Percentiles rank a stretch among this genome's conserved stretches.
phyloP scores from a whole-genome alignment of 768 basidiomycete genomes.

The Mycena polygramma region DNA sequence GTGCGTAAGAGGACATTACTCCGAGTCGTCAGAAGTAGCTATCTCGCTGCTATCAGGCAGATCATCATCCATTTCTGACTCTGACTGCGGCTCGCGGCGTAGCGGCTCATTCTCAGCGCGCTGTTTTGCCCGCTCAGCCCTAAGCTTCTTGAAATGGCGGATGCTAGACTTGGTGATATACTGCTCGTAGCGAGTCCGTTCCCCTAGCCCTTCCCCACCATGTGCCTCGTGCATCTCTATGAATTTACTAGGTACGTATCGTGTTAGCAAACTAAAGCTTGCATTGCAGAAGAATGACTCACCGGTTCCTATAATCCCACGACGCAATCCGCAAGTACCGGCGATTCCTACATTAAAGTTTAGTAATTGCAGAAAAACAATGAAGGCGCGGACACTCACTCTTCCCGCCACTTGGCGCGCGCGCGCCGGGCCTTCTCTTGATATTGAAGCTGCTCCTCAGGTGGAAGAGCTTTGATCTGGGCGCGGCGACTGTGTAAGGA shows the following conservation, averaged over 20 bases:
- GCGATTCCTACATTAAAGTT: background rate
- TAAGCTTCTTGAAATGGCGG: background rate
- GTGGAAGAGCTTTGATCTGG: background rate
- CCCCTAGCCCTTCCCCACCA: no score
- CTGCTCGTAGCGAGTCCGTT: background rate
- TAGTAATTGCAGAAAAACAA: no score
- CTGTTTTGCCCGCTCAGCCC: background rate
- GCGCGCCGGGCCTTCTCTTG: background rate
- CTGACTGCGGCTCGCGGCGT: no score
- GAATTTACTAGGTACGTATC: no score
- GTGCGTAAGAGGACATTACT: no score
- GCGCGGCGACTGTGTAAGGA: background rate
- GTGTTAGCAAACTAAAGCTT: no score
- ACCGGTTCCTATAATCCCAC: constrained; percentile 1
- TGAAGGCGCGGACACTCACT: background rate
- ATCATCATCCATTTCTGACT: no score
- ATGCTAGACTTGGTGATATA: background rate
- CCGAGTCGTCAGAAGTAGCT: background rate
- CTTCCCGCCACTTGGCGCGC: background rate
- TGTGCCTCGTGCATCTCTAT: no score
- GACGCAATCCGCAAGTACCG: background rate
- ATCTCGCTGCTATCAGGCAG: background rate
- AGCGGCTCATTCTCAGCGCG: no score
- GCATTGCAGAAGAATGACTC: no score
- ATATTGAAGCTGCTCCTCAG: background rate